Conservation (phyloP, 148 eudicot species). For the Beta vulgaris region DNA sequence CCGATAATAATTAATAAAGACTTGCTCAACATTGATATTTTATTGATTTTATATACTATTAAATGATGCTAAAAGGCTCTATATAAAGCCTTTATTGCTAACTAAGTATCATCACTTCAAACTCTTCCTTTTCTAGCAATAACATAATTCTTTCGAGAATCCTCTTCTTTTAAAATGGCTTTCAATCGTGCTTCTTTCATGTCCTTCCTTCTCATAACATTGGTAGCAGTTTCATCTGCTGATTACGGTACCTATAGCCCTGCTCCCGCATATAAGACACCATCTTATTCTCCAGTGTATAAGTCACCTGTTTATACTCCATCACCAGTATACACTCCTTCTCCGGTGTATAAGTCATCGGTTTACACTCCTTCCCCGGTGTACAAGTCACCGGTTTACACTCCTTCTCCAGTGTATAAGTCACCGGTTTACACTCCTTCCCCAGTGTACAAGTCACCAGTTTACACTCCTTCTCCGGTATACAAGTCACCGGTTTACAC, state of each 20-base stretch:
- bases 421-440: neutral
- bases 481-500: too few relatives aligned
- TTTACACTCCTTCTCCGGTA: neutral
- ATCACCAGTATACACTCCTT: neutral
- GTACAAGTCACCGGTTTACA: neutral
- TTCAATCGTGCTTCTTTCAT: slow-evolving; percentile 7
- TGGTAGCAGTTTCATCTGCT: slow-evolving; percentile 12
- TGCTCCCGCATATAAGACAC: neutral
- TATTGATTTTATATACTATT: neutral
- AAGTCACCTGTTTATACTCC: neutral
- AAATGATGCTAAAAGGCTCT: too few relatives aligned
- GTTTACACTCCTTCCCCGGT: neutral
- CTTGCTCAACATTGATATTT: neutral
- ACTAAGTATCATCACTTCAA: neutral
- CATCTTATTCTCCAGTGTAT: neutral
- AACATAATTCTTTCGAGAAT: neutral
- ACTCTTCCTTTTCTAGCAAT: neutral
- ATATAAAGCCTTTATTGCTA: slow-evolving; percentile 11
- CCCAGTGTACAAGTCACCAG: neutral
- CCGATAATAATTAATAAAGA: neutral
- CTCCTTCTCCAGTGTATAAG: neutral
- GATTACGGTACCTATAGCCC: slow-evolving; percentile 15
- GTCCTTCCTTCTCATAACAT: slow-evolving; percentile 1
- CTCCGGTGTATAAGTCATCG: neutral
- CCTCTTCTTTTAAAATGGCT: slow-evolving; percentile 3